These are phyloP conservation scores for Colletotrichum falcatum DNA, from an alignment of 2,329 filamentous ascomycete genomes.

Conservation along the genomic window DNA sequence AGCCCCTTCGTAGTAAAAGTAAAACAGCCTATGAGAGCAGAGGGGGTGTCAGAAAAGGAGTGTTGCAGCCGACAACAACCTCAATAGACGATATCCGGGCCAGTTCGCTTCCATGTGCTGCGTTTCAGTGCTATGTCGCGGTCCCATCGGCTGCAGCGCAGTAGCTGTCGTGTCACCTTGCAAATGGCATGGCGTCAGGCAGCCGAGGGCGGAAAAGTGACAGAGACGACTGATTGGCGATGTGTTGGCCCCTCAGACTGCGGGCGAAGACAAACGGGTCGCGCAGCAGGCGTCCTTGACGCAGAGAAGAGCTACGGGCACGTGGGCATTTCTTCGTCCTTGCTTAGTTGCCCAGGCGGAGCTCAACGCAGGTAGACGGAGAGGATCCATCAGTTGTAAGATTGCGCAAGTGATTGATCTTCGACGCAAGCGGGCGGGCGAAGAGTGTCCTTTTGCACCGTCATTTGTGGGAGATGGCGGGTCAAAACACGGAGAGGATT, in stretches of 20 bases:
- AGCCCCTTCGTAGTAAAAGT: neutral
- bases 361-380: constrained; percentile 12
- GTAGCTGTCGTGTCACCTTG: constrained; percentile 31
- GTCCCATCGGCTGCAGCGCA: constrained; percentile 23
- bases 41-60: constrained; percentile 10
- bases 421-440: constrained; percentile 16
- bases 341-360: constrained; percentile 3
- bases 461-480: constrained; percentile 1
- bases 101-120: constrained; percentile 26
- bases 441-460: constrained; percentile 1
- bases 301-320: constrained; percentile 22
- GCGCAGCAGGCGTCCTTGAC: constrained; percentile 15
- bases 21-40: constrained; percentile 8
- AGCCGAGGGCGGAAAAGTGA: constrained; percentile 16
- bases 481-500: neutral
- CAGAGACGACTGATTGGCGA: constrained; percentile 18
- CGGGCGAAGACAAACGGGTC: constrained; percentile 15
- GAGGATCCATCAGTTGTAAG: constrained; percentile 16
- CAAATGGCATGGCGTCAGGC: constrained; percentile 24
- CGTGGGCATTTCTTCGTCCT: constrained; percentile 27
- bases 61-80: constrained; percentile 24
- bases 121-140: constrained; percentile 14
- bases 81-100: neutral
- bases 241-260: constrained; percentile 24
- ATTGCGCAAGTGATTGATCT: constrained; percentile 20